phyloP scores from a whole-genome alignment of 768 basidiomycete genomes.

The Tricholomella constricta region DNA sequence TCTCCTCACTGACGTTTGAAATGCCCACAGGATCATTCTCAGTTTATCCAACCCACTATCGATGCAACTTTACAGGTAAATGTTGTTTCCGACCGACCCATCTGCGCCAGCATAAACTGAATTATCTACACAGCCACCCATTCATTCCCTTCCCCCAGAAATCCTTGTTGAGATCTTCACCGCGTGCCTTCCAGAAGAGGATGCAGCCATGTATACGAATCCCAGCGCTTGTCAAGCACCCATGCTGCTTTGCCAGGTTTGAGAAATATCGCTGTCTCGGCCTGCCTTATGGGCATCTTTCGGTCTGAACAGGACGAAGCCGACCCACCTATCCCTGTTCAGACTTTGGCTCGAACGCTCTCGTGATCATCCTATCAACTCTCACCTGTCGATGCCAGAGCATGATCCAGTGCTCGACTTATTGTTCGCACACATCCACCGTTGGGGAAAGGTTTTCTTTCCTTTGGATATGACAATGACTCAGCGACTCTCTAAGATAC shows the following conservation, averaged over 20 bases:
- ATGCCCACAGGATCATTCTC: no score
- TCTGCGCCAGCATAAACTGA: no score
- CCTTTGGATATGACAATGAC: not conserved
- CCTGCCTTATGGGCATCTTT: not conserved
- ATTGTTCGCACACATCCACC: not conserved
- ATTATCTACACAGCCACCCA: no score
- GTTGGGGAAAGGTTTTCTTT: not conserved
- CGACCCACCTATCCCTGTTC: not conserved
- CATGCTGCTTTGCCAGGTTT: not conserved
- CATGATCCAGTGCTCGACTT: not conserved
- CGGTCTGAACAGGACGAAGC: not conserved
- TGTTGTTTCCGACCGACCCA: no score
- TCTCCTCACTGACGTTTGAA: no score
- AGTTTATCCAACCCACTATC: no score
- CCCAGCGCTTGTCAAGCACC: not conserved
- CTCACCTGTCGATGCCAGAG: not conserved
- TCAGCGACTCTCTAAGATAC: not conserved
- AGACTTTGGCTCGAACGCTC: not conserved
- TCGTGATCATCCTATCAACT: not conserved
- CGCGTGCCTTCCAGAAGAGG: not conserved
- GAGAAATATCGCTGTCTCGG: not conserved
- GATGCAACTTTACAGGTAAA: no score
- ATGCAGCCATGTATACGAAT: no score
- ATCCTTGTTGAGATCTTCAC: not conserved
- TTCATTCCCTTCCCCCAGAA: not conserved